Percentiles rank a stretch among this genome's conserved stretches.
These are phyloP conservation scores for Globisporangium apiculatum DNA, from an alignment of 352 stramenopile species.

Conservation along the genomic window DNA sequence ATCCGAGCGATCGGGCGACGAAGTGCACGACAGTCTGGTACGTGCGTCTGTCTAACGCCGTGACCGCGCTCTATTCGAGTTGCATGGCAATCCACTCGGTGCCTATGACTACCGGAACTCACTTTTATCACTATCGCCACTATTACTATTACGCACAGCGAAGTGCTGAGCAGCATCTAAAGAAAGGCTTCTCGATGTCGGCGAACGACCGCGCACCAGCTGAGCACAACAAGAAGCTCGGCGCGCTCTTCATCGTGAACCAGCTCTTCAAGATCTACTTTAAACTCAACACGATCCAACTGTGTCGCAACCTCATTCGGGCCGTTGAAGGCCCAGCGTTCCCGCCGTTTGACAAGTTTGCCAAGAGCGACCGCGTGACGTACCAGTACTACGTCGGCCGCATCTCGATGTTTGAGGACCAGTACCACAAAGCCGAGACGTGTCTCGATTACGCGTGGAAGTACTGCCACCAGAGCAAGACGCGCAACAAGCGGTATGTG, in stretches of 20 bases:
- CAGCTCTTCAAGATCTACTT: constrained; percentile 98
- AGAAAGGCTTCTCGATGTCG: constrained; percentile 82
- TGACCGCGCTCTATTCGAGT: no score
- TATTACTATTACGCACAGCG: constrained; percentile 17
- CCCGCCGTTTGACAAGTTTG: constrained; percentile 71
- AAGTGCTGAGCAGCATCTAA: constrained; percentile 80
- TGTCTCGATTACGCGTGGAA: constrained; percentile 92
- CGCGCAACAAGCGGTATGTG: constrained; percentile 82
- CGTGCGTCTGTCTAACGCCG: neutral
- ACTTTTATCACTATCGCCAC: neutral
- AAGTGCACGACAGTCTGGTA: constrained; percentile 69
- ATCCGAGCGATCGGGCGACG: constrained; percentile 54
- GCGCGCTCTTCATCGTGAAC: constrained; percentile 91
- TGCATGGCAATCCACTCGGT: no score
- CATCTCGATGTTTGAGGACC: constrained; percentile 96
- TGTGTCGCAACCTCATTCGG: constrained; percentile 93
- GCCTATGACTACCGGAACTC: neutral
- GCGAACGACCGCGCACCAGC: constrained; percentile 71
- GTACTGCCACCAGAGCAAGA: constrained; percentile 83
- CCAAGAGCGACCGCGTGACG: constrained; percentile 89
- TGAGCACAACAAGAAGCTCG: constrained; percentile 83
- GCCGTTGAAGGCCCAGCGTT: constrained; percentile 75
- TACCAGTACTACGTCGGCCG: constrained; percentile 95
- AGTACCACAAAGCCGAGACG: constrained; percentile 92
- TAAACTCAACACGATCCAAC: constrained; percentile 89